These are phyloP conservation scores for Ogataea wickerhamii DNA, from an alignment of 805 yeast species.

Conservation along the genomic window DNA sequence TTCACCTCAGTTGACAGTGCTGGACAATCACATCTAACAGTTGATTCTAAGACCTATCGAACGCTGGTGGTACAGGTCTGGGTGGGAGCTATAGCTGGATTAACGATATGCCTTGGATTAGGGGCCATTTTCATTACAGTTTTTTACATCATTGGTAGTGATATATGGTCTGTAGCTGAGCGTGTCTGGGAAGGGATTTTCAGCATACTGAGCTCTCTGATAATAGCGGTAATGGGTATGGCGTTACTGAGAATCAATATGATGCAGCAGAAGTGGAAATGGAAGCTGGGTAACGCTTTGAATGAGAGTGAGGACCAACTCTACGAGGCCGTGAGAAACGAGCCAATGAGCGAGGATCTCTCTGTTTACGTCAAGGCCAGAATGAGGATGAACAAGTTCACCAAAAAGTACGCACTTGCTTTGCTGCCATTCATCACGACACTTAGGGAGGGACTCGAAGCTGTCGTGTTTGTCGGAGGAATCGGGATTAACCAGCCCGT, in stretches of 20 bases:
- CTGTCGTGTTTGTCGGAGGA: conserved; percentile 89
- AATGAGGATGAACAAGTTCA: conserved; percentile 33
- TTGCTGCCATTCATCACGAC: conserved; percentile 83
- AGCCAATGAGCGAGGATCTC: conserved; percentile 20
- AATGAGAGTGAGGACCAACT: conserved; percentile 16
- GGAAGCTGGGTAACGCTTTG: conserved; percentile 39
- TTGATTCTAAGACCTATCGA: conserved; percentile 34
- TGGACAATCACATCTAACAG: conserved; percentile 26
- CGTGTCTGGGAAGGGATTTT: conserved; percentile 86
- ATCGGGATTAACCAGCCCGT: conserved; percentile 72
- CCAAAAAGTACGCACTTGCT: conserved; percentile 63
- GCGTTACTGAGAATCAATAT: conserved; percentile 77
- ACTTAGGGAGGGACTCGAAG: conserved; percentile 86
- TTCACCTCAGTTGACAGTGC: conserved; percentile 36
- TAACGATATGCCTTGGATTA: conserved; percentile 62
- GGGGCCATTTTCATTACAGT: conserved; percentile 68
- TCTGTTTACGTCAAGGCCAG: conserved; percentile 10
- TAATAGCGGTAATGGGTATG: conserved; percentile 84
- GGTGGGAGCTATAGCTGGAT: conserved; percentile 74
- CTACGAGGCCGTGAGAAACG: conserved; percentile 14
- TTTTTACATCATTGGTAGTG: conserved; percentile 76
- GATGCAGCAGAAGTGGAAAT: conserved; percentile 77
- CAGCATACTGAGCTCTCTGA: conserved; percentile 69
- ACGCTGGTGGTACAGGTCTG: conserved; percentile 67
- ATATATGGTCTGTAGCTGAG: conserved; percentile 84